These are phyloP conservation scores for Verticillium tricorpus DNA, from an alignment of 2,329 filamentous ascomycete species.

Conservation along the genomic window DNA sequence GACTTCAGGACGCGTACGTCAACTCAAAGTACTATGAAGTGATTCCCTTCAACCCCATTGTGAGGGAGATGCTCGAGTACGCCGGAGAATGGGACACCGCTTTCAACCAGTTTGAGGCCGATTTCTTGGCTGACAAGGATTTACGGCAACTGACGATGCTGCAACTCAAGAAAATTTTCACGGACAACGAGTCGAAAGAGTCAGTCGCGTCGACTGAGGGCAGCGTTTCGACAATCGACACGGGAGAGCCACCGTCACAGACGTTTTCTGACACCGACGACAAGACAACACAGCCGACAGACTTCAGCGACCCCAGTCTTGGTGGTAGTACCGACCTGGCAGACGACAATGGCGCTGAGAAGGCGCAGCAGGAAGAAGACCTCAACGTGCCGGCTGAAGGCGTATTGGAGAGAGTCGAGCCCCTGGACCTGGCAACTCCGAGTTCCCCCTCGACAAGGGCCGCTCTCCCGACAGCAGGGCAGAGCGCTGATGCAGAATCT, in stretches of 20 bases:
- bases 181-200: constrained; percentile 80
- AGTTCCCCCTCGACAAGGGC: constrained; percentile 20
- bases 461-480: not conserved
- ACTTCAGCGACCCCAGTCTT: constrained; percentile 24
- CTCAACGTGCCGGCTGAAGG: constrained; percentile 26
- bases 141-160: constrained; percentile 87
- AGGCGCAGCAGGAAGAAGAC: constrained; percentile 15
- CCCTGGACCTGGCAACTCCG: constrained; percentile 43
- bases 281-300: constrained; percentile 39
- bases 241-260: constrained; percentile 42
- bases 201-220: constrained; percentile 69
- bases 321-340: not conserved
- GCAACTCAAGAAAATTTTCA: constrained; percentile 91
- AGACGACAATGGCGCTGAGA: not conserved
- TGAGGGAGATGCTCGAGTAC: constrained; percentile 87
- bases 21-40: constrained; percentile 95
- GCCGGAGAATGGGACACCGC: constrained; percentile 89
- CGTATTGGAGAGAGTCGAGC: constrained; percentile 42
- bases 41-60: constrained; percentile 83
- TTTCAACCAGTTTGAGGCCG: constrained; percentile 85
- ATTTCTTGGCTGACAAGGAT: constrained; percentile 95
- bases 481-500: not conserved
- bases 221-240: constrained; percentile 48
- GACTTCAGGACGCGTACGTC: constrained; percentile 87
- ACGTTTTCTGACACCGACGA: constrained; percentile 42